phyloP scores from a whole-genome alignment of 139 green algal genomes.

The Micractinium conductrix region DNA sequence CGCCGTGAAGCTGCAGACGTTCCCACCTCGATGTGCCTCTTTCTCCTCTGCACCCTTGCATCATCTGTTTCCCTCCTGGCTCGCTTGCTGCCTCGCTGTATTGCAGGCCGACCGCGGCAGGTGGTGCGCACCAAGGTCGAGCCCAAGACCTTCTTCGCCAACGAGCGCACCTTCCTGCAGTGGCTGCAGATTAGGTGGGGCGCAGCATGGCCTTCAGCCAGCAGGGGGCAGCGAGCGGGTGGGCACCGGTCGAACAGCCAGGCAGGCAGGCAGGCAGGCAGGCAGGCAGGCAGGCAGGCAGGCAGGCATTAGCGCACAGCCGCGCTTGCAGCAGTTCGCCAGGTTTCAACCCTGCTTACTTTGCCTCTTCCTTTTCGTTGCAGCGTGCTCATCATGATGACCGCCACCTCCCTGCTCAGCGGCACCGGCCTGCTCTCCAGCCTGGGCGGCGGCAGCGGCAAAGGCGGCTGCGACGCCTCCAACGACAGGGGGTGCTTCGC shows the following conservation, averaged over 20 bases:
- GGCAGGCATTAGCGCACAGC: too few species aligned
- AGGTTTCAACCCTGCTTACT: neutral
- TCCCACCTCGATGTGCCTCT: too few species aligned
- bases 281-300: too few species aligned
- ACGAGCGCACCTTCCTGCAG: constrained; percentile 91
- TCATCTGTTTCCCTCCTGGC: neutral
- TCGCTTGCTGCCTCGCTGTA: neutral
- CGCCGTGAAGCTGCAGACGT: too few species aligned
- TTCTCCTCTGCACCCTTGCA: too few species aligned
- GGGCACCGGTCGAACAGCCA: too few species aligned
- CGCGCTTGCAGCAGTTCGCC: neutral
- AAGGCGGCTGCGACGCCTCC: neutral
- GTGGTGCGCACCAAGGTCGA: constrained; percentile 82
- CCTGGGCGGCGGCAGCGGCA: neutral
- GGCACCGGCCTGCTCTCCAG: neutral
- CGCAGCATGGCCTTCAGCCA: neutral
- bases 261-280: too few species aligned
- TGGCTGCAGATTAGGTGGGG: constrained; percentile 79
- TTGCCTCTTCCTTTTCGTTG: neutral
- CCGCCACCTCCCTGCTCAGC: constrained; percentile 56
- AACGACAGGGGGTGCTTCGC: constrained; percentile 28
- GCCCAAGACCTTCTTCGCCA: constrained; percentile 92
- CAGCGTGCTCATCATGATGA: constrained; percentile 77
- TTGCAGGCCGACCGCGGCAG: constrained; percentile 24
- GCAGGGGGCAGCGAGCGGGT: neutral